Evolutionary conservation across 257 asterid genomes (phyloP).

Genomic region (Nicotiana benthamiana): DNA sequence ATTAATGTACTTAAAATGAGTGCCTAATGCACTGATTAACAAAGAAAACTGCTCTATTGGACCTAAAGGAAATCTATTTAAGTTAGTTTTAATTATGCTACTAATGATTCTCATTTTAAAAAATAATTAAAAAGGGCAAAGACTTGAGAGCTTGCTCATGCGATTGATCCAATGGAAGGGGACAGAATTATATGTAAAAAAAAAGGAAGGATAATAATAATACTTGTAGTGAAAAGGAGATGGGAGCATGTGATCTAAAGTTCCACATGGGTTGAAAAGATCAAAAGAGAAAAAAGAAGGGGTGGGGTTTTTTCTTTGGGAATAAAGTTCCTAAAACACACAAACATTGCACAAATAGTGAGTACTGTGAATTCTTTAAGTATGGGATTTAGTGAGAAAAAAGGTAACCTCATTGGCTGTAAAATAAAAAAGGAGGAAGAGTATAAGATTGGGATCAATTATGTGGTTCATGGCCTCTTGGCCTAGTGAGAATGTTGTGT

Average conservation of each 20-base stretch:
- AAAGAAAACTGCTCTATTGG: constrained; percentile 12
- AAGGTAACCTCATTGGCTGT: constrained; percentile 6
- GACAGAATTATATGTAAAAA: constrained; percentile 19
- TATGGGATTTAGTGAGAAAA: constrained; percentile 7
- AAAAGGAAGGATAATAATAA: constrained; percentile 33
- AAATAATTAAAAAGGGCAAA: not conserved
- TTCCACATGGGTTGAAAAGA: constrained; percentile 26
- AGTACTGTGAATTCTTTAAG: not conserved
- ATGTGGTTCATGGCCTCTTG: constrained; percentile 34
- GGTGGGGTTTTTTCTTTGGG: not conserved
- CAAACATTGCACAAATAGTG: constrained; percentile 8
- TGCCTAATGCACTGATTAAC: constrained; percentile 34
- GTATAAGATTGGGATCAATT: constrained; percentile 23
- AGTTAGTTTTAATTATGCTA: constrained; percentile 18
- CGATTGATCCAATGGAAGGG: constrained; percentile 33
- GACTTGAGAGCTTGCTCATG: constrained; percentile 14
- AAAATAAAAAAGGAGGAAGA: not conserved
- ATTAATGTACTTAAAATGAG: constrained; percentile 17
- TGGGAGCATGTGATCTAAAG: constrained; percentile 61
- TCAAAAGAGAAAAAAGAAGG: constrained; percentile 5
- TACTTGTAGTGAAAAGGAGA: constrained; percentile 27
- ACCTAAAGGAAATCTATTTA: constrained; percentile 19
- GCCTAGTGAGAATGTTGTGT: constrained; percentile 20
- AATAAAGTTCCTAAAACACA: constrained; percentile 21
- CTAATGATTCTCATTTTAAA: constrained; percentile 23